Base-by-base conservation (phyloP, 352 stramenopile genomes). In the Pythium insidiosum region DNA sequence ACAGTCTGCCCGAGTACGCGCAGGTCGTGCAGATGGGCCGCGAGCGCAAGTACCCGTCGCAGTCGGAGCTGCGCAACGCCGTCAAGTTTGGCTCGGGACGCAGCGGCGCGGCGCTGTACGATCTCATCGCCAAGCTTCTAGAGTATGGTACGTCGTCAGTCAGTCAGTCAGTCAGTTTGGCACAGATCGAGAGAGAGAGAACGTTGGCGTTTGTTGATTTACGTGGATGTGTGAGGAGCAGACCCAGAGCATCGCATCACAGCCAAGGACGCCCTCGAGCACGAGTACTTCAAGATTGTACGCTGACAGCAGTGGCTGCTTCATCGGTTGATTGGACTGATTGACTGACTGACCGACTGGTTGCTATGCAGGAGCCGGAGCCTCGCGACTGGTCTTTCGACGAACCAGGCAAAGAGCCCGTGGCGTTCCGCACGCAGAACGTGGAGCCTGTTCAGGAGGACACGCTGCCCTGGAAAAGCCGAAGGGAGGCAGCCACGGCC, bases 211-310 rank as follows among this genome's bases (percentile, higher is more conserved):
- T 43, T 50, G 4, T 31, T 9, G n/a, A n/a, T n/a, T n/a, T n/a
- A 15, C 28, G 9, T 33, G 28, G 15, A 33, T 33, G 9, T 33
- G 9, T 33, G 28, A 33, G 28, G 50, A 10, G 34, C 73, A 78
- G 82, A 97, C 63, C 91, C 91, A 25, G 72, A 80, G 52, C 71
- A 85, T 26, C 79, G 94, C 21, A 94, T 97, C 49, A 95, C 77
- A 22, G 91, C 90, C 4, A 81, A 88, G 36, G 73, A 96, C 46
- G 94, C 94, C 26, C 54, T 97, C 10, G 73, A 95, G 34, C 89
- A 98, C 64, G 64, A 89, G 48, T 98, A 97, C 51, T 97, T 98
- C 50, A 88, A 76, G 28, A 33, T 33, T 33, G 28, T 15, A 33
- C 15, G 9, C 9, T 33, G 9, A 9, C 28, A 33, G 9, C 28